Conservation (phyloP, 1,284 basidiomycete genomes). For the Sanghuangporus weigelae region DNA sequence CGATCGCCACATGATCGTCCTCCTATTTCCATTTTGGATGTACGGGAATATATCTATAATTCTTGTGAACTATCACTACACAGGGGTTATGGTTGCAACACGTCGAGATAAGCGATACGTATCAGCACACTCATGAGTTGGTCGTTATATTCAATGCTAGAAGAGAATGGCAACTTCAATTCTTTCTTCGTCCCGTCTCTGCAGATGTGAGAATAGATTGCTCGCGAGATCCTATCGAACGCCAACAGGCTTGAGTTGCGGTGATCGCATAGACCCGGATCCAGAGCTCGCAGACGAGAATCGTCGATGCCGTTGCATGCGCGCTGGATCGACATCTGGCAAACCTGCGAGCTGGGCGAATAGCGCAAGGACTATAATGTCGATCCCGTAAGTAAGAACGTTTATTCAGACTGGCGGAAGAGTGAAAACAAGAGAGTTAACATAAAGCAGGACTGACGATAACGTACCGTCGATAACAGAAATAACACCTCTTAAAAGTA, state of each 20-base stretch:
- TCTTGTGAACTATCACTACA: too few relatives aligned
- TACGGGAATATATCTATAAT: too few relatives aligned
- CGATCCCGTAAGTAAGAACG: neutral
- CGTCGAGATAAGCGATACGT: too few relatives aligned
- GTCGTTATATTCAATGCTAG: neutral
- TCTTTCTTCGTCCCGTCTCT: neutral
- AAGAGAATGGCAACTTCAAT: neutral
- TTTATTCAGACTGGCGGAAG: neutral
- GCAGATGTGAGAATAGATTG: neutral
- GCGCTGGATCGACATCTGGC: conserved; percentile 63
- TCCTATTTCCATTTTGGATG: too few relatives aligned
- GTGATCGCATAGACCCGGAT: neutral
- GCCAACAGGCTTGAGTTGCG: neutral
- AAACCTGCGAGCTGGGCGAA: conserved; percentile 70
- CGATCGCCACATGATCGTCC: too few relatives aligned
- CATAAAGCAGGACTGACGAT: neutral
- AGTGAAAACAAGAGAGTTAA: neutral
- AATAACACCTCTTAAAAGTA: conserved; percentile 46
- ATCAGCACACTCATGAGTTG: neutral
- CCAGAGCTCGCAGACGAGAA: conserved; percentile 48
- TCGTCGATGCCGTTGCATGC: conserved; percentile 67
- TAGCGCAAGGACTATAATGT: conserved; percentile 54
- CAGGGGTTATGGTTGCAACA: too few relatives aligned
- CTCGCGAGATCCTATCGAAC: neutral
- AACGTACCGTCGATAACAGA: conserved; percentile 72